Base-by-base conservation (phyloP, 202 grass and related monocot genomes). In the Panicum hallii region DNA sequence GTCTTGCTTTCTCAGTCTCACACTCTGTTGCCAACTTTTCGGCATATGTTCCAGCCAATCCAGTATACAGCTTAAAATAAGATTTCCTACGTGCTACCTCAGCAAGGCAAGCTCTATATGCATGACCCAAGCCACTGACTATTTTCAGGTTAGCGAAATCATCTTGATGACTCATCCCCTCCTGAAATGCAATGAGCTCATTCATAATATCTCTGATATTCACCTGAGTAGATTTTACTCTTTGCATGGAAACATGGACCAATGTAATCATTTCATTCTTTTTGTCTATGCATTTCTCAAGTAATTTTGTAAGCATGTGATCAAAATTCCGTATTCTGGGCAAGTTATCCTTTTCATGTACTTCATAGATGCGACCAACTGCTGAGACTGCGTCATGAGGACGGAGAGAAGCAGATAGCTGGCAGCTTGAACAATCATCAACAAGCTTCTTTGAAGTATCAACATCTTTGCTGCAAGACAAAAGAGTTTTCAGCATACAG, bases 321-420 rank as follows among this genome's bases (percentile, higher is more conserved):
- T 94, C 93, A 78, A 82, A 89, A 67, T 89, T 89, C 1, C 44
- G 82, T 72, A 99, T 70, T 53, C 91, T 94, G 77, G 97, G 88
- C 64, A 99, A 89, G 68, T 99, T 93, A 53, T 87, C 86, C 80
- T 92, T 99, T 88, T 99, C 97, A 87, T 99, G 97, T 43, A 94
- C 91, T 85, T 96, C 91, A 64, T 99, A 91, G 40, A 99, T 99
- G 49, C 97, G 97, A 16, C 97, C 97, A 70, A 99, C 93, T 1
- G 91, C 97, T 80, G 97, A 99, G 78, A 99, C 93, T 43, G 97
- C 97, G 84, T 99, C 97, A 82, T 99, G 93, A 84, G 96, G 91
- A 22, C 93, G 91, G 68, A 99, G 75, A 55, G 93, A 94, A 78
- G 85, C 83, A 49, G 97, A 94, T 64, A 91, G 86, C 28, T 91